Evolutionary conservation across 306 rosid genomes (phyloP).

Genomic region (Senna siamea): DNA sequence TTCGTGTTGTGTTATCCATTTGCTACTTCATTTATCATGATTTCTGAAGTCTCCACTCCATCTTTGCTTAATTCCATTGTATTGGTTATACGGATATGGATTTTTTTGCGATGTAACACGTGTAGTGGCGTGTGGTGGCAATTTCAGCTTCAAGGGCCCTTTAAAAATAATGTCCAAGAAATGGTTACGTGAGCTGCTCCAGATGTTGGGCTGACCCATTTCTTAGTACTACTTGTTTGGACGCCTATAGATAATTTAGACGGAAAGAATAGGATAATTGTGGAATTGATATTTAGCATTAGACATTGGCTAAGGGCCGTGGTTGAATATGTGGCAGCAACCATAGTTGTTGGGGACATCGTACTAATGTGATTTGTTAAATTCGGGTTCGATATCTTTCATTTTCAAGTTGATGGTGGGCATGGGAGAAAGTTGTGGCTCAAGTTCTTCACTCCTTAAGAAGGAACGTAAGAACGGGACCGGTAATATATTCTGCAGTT

Average conservation of each 20-base stretch:
- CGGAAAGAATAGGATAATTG: background rate
- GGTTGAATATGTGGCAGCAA: background rate
- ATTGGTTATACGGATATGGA: background rate
- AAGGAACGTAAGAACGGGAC: background rate
- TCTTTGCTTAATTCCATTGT: background rate
- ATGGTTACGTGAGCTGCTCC: no score
- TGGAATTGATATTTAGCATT: background rate
- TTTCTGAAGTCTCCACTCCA: background rate
- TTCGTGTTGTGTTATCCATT: no score
- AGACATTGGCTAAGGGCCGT: no score
- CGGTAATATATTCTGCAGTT: background rate
- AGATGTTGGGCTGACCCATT: no score
- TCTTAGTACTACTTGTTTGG: no score
- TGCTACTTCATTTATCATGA: background rate
- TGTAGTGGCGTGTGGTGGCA: no score
- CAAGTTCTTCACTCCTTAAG: background rate
- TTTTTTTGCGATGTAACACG: background rate
- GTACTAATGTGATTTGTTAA: background rate
- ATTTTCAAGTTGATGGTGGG: background rate
- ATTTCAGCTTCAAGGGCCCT: no score
- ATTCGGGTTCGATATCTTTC: background rate
- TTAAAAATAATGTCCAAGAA: no score
- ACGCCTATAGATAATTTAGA: background rate
- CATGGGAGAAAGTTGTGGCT: background rate
- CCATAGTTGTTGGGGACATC: background rate